phyloP scores from a whole-genome alignment of 2,329 filamentous ascomycete species.

The Ceratocystis lukuohia region DNA sequence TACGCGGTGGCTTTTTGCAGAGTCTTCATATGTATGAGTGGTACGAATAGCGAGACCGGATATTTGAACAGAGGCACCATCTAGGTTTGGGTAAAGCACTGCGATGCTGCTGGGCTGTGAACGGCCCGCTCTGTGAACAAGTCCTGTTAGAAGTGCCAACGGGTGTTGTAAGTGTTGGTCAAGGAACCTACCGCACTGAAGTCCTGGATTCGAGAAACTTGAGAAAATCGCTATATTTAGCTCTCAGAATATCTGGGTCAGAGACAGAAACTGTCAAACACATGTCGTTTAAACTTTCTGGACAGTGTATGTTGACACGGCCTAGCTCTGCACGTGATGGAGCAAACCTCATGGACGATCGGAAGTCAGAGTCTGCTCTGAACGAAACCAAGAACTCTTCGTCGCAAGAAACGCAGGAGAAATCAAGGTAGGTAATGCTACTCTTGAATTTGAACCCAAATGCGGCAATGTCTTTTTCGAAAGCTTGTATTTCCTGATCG shows the following conservation, averaged over 20 bases:
- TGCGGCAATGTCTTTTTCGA: not conserved
- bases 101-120: not conserved
- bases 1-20: not conserved
- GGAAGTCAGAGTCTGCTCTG: not conserved
- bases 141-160: not conserved
- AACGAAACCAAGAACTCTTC: slow-evolving; percentile 11
- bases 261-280: slow-evolving; percentile 1
- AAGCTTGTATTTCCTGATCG: slow-evolving; percentile 2
- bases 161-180: not conserved
- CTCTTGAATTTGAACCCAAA: not conserved
- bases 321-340: slow-evolving; percentile 9
- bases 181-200: not conserved
- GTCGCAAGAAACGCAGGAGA: slow-evolving; percentile 8
- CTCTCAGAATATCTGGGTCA: not conserved
- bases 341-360: not conserved
- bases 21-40: not conserved
- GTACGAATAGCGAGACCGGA: not conserved
- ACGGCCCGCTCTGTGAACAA: not conserved
- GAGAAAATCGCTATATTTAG: slow-evolving; percentile 2
- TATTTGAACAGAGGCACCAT: not conserved
- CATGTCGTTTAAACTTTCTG: slow-evolving; percentile 1
- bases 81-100: not conserved
- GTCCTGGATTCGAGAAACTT: slow-evolving; percentile 3
- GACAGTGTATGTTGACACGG: slow-evolving; percentile 13
- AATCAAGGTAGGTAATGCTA: slow-evolving; percentile 12